These are phyloP conservation scores for Pythium volutum DNA, from an alignment of 352 stramenopile species.

Conservation along the genomic window DNA sequence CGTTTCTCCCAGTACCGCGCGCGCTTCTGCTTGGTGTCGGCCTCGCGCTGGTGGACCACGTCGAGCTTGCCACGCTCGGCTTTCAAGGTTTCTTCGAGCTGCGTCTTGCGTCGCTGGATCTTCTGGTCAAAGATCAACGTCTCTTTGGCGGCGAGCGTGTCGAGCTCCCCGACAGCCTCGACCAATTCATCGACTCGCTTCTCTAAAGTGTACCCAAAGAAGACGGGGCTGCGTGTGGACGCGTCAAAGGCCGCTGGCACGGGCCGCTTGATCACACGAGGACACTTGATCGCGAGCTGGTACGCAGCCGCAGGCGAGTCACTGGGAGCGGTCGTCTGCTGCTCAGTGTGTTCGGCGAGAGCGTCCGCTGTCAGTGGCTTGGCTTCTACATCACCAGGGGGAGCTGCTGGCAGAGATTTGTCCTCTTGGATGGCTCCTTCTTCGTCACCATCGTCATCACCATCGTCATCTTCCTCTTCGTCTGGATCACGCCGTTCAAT, in stretches of 20 bases:
- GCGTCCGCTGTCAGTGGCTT: conserved; percentile 16
- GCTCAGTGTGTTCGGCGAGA: conserved; percentile 29
- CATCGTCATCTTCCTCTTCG: conserved; percentile 8
- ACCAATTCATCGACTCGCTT: conserved; percentile 41
- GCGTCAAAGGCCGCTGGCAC: conserved; percentile 48
- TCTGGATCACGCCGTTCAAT: not conserved
- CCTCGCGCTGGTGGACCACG: conserved; percentile 42
- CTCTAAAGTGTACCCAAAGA: conserved; percentile 65
- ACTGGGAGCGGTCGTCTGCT: conserved; percentile 4
- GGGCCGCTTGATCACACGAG: conserved; percentile 45
- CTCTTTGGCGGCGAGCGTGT: conserved; percentile 33
- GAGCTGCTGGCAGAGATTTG: conserved; percentile 8
- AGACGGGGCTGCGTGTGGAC: conserved; percentile 46
- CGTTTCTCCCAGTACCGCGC: conserved; percentile 65
- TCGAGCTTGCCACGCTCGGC: conserved; percentile 62
- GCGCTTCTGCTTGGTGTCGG: conserved; percentile 42
- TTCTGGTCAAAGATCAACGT: conserved; percentile 51
- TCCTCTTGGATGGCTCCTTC: conserved; percentile 11
- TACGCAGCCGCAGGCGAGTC: conserved; percentile 19
- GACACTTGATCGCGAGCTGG: conserved; percentile 38
- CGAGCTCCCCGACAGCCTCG: conserved; percentile 34
- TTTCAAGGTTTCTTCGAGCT: conserved; percentile 32
- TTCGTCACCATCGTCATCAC: conserved; percentile 18
- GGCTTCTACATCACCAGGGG: not conserved
- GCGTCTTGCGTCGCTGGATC: conserved; percentile 33